Evolutionary conservation across 2,329 filamentous ascomycete species (phyloP).

Genomic region (Colletotrichum magnum): DNA sequence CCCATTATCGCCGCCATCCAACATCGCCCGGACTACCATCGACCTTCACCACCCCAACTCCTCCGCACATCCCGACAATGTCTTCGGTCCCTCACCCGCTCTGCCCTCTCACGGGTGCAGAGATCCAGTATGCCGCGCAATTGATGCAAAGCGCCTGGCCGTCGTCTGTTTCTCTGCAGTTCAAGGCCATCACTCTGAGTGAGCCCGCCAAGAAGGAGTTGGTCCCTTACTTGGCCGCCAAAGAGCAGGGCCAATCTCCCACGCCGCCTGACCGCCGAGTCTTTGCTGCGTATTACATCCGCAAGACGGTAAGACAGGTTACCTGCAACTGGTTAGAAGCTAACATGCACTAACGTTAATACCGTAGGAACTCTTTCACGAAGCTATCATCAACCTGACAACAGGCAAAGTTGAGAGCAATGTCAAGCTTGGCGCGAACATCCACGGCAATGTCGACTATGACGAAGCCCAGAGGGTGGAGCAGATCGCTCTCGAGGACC

Average conservation of each 20-base stretch:
- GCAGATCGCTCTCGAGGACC: constrained; percentile 67
- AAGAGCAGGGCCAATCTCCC: constrained; percentile 54
- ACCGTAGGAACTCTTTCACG: constrained; percentile 71
- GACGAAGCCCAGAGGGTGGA: constrained; percentile 73
- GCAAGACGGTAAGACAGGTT: constrained; percentile 65
- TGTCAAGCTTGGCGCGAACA: constrained; percentile 69
- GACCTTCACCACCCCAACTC: background rate
- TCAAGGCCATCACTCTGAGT: constrained; percentile 73
- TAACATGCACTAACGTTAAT: constrained; percentile 21
- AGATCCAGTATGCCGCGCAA: constrained; percentile 66
- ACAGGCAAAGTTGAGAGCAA: constrained; percentile 67
- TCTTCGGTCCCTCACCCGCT: constrained; percentile 64
- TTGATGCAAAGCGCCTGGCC: constrained; percentile 70
- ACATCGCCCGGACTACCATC: background rate
- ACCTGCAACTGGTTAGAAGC: too few species aligned
- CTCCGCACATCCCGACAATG: constrained; percentile 5
- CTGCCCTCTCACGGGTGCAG: constrained; percentile 69
- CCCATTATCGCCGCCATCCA: constrained; percentile 14
- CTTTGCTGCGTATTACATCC: constrained; percentile 71
- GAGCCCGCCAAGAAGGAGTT: constrained; percentile 69
- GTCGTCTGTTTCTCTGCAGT: constrained; percentile 67
- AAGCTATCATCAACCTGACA: constrained; percentile 69
- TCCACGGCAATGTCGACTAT: constrained; percentile 72
- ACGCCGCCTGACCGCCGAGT: constrained; percentile 61
- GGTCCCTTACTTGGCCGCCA: constrained; percentile 64